Percentiles rank a stretch among this genome's conserved stretches.
These are phyloP conservation scores for Stevia rebaudiana DNA, from an alignment of 140 eudicot species.

Conservation along the genomic window DNA sequence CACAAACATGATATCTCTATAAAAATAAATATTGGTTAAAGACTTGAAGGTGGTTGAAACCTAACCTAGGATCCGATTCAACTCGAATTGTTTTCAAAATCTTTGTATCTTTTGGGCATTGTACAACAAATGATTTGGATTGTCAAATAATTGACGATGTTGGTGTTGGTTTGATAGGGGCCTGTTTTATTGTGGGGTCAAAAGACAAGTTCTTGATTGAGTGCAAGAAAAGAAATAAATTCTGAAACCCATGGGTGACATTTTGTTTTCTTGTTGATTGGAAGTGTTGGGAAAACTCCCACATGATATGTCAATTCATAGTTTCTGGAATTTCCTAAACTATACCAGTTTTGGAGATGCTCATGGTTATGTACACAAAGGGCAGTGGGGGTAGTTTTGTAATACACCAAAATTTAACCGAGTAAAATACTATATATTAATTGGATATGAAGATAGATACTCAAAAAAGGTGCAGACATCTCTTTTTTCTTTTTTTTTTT, in stretches of 20 bases:
- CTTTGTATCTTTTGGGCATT: not conserved
- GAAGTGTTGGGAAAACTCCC: constrained; percentile 28
- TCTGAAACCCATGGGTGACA: constrained; percentile 54
- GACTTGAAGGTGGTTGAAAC: too few species aligned
- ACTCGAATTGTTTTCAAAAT: not conserved
- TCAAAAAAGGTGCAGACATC: constrained; percentile 29
- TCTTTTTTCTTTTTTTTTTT: constrained; percentile 20
- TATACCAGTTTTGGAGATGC: constrained; percentile 10
- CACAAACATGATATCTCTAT: too few species aligned
- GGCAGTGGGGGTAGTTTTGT: constrained; percentile 31
- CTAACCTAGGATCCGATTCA: not conserved
- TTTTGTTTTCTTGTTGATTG: constrained; percentile 30
- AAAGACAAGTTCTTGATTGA: constrained; percentile 31
- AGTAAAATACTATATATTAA: constrained; percentile 17
- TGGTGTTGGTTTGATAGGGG: constrained; percentile 21
- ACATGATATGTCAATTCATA: constrained; percentile 32
- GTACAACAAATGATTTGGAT: not conserved
- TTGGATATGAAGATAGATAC: constrained; percentile 23
- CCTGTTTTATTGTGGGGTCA: constrained; percentile 28
- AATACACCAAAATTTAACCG: constrained; percentile 5
- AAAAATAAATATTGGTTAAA: too few species aligned
- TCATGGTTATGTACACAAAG: constrained; percentile 7
- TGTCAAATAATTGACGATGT: not conserved
- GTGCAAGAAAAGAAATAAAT: constrained; percentile 40
- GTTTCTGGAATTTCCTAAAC: constrained; percentile 20